Evolutionary conservation across 202 grass and related monocot genomes (phyloP), one percentile per base, ranked within the genome.

Genomic region (Digitaria exilis): DNA sequence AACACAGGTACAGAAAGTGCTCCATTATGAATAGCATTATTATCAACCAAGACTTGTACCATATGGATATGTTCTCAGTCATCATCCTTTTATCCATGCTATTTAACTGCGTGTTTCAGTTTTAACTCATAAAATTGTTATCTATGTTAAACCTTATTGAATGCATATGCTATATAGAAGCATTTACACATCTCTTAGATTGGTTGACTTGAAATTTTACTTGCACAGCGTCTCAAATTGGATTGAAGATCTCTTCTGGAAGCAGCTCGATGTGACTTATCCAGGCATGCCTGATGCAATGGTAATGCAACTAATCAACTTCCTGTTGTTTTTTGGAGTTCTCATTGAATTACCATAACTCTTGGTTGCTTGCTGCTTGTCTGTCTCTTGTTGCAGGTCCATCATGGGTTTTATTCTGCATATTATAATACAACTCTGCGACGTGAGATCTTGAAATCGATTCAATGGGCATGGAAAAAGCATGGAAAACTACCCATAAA

Each of bases 171-270:
- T 74, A 21, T 45, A 64, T 63, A 64, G 12, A 57, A 79, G 15
- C 59, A 29, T 85, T 62, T 30, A 71, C 18, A 18, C 16, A 39
- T 76, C 39, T 76, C 8, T 76, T 60, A 62, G 35, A 76, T 48
- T 30, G 25, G 19, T 12, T 89, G 28, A 14, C 37, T 72, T 84
- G 30, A 73, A 81, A 60, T 78, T 88, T 83, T 73, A 60, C 39
- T 82, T 78, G 32, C 84, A 26, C 66, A 98, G 93, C 32, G 56
- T 91, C 57, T 73, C 75, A 42, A 99, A 99, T 79, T 99, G 96
- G 96, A 92, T 99, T 72, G 93, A 99, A 87, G 96, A 99, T 94
- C 76, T 98, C 58, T 98, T 94, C 78, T 96, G 89, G 90, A 93
- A 88, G 86, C 92, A 98, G 88, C 89, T 98, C 30, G 91, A 96